Conservation (phyloP, 2,329 filamentous ascomycete species). For the Botrytis squamosa region DNA sequence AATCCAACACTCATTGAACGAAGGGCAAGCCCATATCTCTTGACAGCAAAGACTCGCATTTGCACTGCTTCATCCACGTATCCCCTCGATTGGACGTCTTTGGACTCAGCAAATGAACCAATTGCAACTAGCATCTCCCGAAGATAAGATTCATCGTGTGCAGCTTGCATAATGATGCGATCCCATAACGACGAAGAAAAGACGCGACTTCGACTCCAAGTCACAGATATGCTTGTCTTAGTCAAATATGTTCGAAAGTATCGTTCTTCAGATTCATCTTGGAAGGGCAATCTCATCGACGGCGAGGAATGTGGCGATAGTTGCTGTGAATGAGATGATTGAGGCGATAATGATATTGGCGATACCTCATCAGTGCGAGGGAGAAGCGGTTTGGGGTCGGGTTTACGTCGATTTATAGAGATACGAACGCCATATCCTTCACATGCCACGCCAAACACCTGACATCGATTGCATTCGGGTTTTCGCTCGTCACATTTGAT, state of each 20-base stretch:
- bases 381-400: background rate
- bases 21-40: conserved; percentile 22
- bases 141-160: conserved; percentile 57
- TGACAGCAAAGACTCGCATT: conserved; percentile 15
- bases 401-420: conserved; percentile 7
- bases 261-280: conserved; percentile 46
- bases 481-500: conserved; percentile 22
- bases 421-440: conserved; percentile 14
- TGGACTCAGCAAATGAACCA: conserved; percentile 48
- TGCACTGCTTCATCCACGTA: conserved; percentile 3
- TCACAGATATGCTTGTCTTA: conserved; percentile 39
- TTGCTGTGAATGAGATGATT: background rate
- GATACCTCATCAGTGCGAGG: background rate
- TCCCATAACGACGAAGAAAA: conserved; percentile 62
- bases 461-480: conserved; percentile 16
- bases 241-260: conserved; percentile 20
- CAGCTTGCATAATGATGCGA: conserved; percentile 59
- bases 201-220: conserved; percentile 47
- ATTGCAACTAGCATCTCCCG: conserved; percentile 64
- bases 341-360: background rate
- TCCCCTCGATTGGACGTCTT: conserved; percentile 8
- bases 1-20: conserved; percentile 19
- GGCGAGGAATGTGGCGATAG: background rate
- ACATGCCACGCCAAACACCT: conserved; percentile 15
- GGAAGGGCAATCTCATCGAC: conserved; percentile 14